A percentile compares a stretch with the other conserved stretches of the same genome.
Evolutionary conservation across 2,329 filamentous ascomycete species (phyloP).

Genomic region (Gaeumannomyces tritici): DNA sequence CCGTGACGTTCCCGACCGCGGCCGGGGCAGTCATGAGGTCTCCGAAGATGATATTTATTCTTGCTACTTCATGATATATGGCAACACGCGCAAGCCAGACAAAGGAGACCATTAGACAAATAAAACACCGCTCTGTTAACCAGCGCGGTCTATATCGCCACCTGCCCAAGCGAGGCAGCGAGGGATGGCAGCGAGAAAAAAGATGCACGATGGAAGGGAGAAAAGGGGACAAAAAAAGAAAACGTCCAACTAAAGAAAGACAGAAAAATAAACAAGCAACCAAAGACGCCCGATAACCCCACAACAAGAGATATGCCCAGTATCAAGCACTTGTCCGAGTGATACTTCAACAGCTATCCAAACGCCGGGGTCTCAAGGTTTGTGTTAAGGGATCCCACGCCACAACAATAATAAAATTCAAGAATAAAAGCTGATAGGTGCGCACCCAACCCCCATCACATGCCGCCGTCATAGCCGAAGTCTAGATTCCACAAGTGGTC

Average conservation of each 20-base stretch:
- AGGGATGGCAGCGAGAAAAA: neutral
- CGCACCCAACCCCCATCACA: neutral
- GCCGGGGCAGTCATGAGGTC: too few species aligned
- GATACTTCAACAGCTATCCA: neutral
- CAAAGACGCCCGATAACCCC: neutral
- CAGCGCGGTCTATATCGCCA: neutral
- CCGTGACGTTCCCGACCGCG: neutral
- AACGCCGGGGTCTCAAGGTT: neutral
- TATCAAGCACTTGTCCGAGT: neutral
- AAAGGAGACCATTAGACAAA: neutral
- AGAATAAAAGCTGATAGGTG: neutral
- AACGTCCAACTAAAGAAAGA: neutral
- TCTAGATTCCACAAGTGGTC: constrained; percentile 54
- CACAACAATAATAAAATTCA: neutral
- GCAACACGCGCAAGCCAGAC: neutral
- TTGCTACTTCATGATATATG: too few species aligned
- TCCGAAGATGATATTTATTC: too few species aligned
- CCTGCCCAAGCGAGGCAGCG: neutral
- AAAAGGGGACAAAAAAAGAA: neutral
- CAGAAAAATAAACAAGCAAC: constrained; percentile 3
- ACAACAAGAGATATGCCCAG: neutral
- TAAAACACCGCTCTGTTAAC: neutral
- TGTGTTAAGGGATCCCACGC: too few species aligned
- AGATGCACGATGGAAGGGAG: too few species aligned
- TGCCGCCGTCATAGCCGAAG: constrained; percentile 17